Evolutionary conservation across 768 basidiomycete species (phyloP).

Genomic region (Mycena epipterygia): DNA sequence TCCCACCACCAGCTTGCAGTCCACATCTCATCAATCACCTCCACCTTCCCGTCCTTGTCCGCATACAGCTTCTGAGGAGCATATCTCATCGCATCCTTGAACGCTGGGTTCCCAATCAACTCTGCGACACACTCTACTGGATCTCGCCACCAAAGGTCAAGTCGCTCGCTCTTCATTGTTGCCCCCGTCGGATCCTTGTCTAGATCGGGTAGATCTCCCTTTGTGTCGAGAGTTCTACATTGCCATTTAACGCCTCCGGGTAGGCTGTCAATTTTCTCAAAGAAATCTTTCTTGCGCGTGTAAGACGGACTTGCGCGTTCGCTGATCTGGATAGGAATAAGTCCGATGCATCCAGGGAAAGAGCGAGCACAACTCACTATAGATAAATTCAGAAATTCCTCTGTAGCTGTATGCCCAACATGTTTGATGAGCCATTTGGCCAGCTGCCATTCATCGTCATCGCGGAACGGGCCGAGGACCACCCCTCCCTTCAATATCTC

Average conservation of each 20-base stretch:
- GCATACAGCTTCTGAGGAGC: constrained; percentile 38
- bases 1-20: constrained; percentile 46
- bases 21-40: constrained; percentile 42
- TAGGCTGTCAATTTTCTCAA: constrained; percentile 35
- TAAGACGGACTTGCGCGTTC: constrained; percentile 27
- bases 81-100: constrained; percentile 40
- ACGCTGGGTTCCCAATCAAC: constrained; percentile 41
- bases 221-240: constrained; percentile 23
- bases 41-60: neutral
- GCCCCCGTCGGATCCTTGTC: constrained; percentile 13
- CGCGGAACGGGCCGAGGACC: no score
- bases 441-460: no score
- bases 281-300: constrained; percentile 34
- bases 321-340: no score
- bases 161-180: constrained; percentile 10
- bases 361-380: no score
- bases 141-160: constrained; percentile 40
- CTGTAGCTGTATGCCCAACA: no score
- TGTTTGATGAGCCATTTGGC: no score
- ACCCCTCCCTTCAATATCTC: no score
- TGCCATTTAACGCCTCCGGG: constrained; percentile 3
- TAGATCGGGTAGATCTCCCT: neutral
- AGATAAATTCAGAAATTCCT: no score
- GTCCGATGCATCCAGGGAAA: no score
- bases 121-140: constrained; percentile 38